A percentile compares a stretch with the other conserved stretches of the same genome.
These are phyloP conservation scores for Pichia nanzhaoensis DNA, from an alignment of 805 yeast species.

Conservation along the genomic window DNA sequence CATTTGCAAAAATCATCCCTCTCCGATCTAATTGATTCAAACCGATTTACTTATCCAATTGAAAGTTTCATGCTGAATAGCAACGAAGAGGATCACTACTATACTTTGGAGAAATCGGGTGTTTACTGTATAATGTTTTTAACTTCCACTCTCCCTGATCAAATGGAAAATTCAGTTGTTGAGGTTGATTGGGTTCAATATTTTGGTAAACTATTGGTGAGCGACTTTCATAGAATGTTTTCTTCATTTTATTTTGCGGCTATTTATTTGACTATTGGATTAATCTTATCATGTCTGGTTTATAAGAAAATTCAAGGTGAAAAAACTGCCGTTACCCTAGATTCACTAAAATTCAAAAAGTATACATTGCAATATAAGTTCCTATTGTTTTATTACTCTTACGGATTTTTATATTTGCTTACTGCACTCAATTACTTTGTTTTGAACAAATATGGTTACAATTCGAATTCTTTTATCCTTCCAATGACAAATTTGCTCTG, in stretches of 20 bases:
- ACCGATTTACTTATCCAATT: conserved; percentile 14
- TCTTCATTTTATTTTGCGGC: conserved; percentile 19
- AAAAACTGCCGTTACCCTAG: conserved; percentile 18
- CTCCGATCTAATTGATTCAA: conserved; percentile 16
- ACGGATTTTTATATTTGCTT: conserved; percentile 17
- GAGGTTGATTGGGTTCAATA: conserved; percentile 29
- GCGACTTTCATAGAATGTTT: conserved; percentile 25
- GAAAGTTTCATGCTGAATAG: conserved; percentile 14
- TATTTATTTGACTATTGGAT: conserved; percentile 16
- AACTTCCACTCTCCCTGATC: conserved; percentile 14
- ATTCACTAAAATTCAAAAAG: conserved; percentile 16
- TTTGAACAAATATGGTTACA: conserved; percentile 26
- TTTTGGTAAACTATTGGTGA: conserved; percentile 25
- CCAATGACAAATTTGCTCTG: conserved; percentile 20
- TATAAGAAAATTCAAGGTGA: conserved; percentile 13
- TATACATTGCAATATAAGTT: conserved; percentile 25
- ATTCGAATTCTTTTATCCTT: conserved; percentile 15
- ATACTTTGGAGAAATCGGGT: conserved; percentile 17
- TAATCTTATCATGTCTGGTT: conserved; percentile 15
- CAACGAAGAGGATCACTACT: conserved; percentile 9
- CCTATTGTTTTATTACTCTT: conserved; percentile 17
- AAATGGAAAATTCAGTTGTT: conserved; percentile 9
- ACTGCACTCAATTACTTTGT: conserved; percentile 15
- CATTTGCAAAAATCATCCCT: conserved; percentile 12
- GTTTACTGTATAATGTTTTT: conserved; percentile 26